Conservation (phyloP, 768 basidiomycete genomes). For the Kwoniella dejecticola region DNA sequence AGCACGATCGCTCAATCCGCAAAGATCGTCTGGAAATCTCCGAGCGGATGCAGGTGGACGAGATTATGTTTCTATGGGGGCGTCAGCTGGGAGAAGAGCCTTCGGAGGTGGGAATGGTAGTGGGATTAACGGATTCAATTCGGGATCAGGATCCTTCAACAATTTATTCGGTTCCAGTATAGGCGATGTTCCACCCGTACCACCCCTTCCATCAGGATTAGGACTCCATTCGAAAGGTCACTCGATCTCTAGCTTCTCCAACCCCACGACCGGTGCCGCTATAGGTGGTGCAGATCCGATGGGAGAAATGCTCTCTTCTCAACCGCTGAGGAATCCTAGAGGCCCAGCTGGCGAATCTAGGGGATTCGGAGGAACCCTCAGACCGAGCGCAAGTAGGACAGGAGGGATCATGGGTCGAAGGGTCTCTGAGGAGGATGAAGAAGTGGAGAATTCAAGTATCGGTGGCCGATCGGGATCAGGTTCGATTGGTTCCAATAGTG, state of each 20-base stretch:
- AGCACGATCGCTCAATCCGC: conserved; percentile 46
- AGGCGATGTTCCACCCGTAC: conserved; percentile 42
- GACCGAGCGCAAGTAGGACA: conserved; percentile 13
- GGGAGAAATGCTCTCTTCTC: conserved; percentile 2
- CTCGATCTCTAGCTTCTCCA: conserved; percentile 16
- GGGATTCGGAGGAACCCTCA: conserved; percentile 35
- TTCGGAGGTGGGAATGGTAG: conserved; percentile 25
- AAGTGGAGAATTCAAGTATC: conserved; percentile 11
- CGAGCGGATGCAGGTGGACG: conserved; percentile 24
- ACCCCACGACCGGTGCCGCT: neutral
- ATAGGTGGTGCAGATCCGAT: neutral
- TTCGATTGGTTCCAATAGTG: conserved; percentile 12
- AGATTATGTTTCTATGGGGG: conserved; percentile 48
- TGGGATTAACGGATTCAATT: neutral
- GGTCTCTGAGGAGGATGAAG: conserved; percentile 28
- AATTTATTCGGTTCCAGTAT: conserved; percentile 40
- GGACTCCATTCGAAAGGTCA: conserved; percentile 18
- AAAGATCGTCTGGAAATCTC: conserved; percentile 55
- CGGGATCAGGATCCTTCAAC: conserved; percentile 39
- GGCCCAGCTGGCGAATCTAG: conserved; percentile 49
- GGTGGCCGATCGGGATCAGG: conserved; percentile 18
- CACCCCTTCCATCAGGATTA: conserved; percentile 39
- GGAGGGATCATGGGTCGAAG: conserved; percentile 16
- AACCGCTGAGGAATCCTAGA: conserved; percentile 46
- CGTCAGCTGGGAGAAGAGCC: conserved; percentile 32